These are phyloP conservation scores for Talaromyces ruber DNA, from an alignment of 495 filamentous ascomycete genomes.

Conservation along the genomic window DNA sequence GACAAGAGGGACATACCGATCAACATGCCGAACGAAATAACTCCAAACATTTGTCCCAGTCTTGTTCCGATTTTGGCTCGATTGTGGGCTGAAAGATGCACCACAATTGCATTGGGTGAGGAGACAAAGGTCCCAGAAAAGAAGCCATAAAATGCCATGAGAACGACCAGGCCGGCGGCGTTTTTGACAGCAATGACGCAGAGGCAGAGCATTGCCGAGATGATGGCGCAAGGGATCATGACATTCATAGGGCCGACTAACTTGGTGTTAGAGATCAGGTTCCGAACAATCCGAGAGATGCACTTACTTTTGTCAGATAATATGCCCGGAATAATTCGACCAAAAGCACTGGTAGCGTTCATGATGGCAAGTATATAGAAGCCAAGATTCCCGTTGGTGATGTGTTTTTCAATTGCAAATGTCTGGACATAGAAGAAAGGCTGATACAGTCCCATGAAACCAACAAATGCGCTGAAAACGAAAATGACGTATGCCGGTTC, in stretches of 20 bases:
- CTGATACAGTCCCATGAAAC: constrained; percentile 41
- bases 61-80: constrained; percentile 3
- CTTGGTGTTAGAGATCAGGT: constrained; percentile 30
- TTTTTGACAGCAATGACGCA: constrained; percentile 70
- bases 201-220: constrained; percentile 45
- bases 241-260: constrained; percentile 39
- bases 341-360: constrained; percentile 49
- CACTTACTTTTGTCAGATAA: constrained; percentile 21
- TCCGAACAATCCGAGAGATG: constrained; percentile 17
- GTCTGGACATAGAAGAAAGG: constrained; percentile 63
- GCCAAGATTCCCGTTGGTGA: constrained; percentile 49
- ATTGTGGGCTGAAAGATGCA: constrained; percentile 14
- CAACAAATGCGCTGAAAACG: not conserved
- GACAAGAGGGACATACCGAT: not conserved
- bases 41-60: constrained; percentile 1
- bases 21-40: not conserved
- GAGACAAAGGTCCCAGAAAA: constrained; percentile 22
- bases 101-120: constrained; percentile 15
- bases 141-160: constrained; percentile 22
- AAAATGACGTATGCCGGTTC: not conserved
- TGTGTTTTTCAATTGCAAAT: constrained; percentile 39
- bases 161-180: constrained; percentile 45
- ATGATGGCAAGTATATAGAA: constrained; percentile 63
- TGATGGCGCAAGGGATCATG: constrained; percentile 15
- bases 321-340: constrained; percentile 20